Conservation (phyloP, 2,329 filamentous ascomycete genomes). For the Dryadomyces quercus-mongolicae region DNA sequence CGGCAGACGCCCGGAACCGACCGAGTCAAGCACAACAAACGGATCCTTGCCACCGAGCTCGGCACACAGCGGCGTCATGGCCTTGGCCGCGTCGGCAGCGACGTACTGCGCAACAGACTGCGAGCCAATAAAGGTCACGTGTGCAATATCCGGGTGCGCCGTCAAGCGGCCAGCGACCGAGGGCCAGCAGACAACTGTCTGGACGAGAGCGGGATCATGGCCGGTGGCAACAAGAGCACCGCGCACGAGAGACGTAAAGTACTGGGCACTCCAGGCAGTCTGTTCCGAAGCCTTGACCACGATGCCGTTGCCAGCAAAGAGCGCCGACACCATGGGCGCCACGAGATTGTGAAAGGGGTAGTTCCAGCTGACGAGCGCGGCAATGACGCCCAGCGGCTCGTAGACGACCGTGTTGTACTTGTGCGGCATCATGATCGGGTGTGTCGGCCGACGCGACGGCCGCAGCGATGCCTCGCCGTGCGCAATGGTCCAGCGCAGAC, state of each 20-base stretch:
- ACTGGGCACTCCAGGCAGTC: constrained; percentile 81
- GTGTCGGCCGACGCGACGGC: constrained; percentile 67
- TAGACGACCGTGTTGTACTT: constrained; percentile 86
- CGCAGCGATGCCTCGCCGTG: constrained; percentile 75
- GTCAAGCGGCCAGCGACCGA: constrained; percentile 70
- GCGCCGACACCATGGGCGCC: constrained; percentile 75
- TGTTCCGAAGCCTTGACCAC: constrained; percentile 92
- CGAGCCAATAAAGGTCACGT: constrained; percentile 95
- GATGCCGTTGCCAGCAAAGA: constrained; percentile 86
- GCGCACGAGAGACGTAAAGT: constrained; percentile 69
- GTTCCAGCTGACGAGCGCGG: constrained; percentile 93
- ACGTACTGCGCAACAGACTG: constrained; percentile 78
- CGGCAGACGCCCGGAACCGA: constrained; percentile 44
- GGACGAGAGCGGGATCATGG: constrained; percentile 69
- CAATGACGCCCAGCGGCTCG: constrained; percentile 85
- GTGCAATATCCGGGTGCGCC: constrained; percentile 69
- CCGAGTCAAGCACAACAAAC: constrained; percentile 76
- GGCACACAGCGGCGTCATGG: constrained; percentile 76
- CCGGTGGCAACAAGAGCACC: constrained; percentile 73
- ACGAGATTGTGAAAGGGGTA: constrained; percentile 94
- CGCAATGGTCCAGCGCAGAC: constrained; percentile 84
- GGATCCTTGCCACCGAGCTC: constrained; percentile 95
- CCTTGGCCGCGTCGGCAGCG: constrained; percentile 72
- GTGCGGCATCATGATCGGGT: constrained; percentile 77
- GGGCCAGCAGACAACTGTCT: constrained; percentile 82